phyloP scores from a whole-genome alignment of 2,329 filamentous ascomycete genomes.

The Diaporthe batatas region DNA sequence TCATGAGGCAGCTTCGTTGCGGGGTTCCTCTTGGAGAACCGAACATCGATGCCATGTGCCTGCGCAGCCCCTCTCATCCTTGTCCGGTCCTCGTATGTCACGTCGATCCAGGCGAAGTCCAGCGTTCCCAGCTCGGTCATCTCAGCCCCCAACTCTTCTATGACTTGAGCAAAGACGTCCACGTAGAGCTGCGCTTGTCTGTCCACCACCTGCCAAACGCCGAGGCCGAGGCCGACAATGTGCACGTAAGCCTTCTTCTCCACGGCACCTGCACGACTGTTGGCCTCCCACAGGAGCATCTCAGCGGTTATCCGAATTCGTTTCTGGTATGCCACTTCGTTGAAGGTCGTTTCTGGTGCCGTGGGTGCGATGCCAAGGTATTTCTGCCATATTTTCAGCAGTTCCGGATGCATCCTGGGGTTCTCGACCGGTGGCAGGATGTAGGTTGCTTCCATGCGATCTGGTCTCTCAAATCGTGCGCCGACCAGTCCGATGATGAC shows the following conservation, averaged over 20 bases:
- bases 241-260: slow-evolving; percentile 49
- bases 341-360: slow-evolving; percentile 39
- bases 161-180: slow-evolving; percentile 10
- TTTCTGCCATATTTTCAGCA: background rate
- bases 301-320: slow-evolving; percentile 48
- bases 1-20: slow-evolving; percentile 44
- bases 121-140: slow-evolving; percentile 9
- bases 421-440: slow-evolving; percentile 1
- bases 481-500: slow-evolving; percentile 52
- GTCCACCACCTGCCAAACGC: slow-evolving; percentile 45
- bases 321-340: slow-evolving; percentile 46
- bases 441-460: slow-evolving; percentile 48
- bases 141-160: background rate
- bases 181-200: slow-evolving; percentile 41
- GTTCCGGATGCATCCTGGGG: slow-evolving; percentile 42
- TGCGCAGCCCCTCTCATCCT: background rate
- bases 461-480: slow-evolving; percentile 49
- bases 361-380: background rate
- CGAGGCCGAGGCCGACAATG: slow-evolving; percentile 51
- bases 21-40: slow-evolving; percentile 22
- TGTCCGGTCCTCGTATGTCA: background rate
- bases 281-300: slow-evolving; percentile 50
- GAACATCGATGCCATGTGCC: background rate
- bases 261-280: slow-evolving; percentile 44
- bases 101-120: slow-evolving; percentile 22